A percentile compares a stretch with the other conserved stretches of the same genome.
These are phyloP conservation scores for Penicillium subrubescens DNA, from an alignment of 495 filamentous ascomycete species.

Conservation along the genomic window DNA sequence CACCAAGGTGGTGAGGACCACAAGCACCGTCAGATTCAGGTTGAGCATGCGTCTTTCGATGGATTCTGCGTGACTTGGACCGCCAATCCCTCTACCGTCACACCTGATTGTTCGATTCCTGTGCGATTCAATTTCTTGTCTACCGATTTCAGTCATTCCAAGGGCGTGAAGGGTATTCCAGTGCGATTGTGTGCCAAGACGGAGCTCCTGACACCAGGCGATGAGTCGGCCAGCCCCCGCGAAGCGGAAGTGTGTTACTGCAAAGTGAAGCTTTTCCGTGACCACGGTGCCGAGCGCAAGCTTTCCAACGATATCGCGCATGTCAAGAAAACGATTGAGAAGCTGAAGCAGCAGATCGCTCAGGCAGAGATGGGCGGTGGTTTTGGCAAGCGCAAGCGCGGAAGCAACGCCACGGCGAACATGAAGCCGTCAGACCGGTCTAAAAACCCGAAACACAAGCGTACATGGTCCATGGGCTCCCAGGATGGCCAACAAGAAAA, in stretches of 20 bases:
- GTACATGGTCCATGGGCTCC: constrained; percentile 96
- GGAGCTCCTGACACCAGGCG: constrained; percentile 50
- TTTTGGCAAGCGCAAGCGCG: constrained; percentile 83
- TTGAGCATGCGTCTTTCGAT: constrained; percentile 84
- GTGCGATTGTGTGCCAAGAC: constrained; percentile 91
- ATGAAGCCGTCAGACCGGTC: constrained; percentile 52
- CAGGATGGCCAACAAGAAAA: constrained; percentile 67
- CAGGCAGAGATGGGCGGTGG: constrained; percentile 89
- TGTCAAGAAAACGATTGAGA: constrained; percentile 90
- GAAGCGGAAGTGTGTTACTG: constrained; percentile 79
- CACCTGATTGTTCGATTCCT: constrained; percentile 72
- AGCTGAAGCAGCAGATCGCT: constrained; percentile 81
- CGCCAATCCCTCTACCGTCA: constrained; percentile 57
- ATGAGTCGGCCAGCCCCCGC: constrained; percentile 43
- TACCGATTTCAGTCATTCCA: constrained; percentile 95
- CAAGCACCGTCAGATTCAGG: constrained; percentile 70
- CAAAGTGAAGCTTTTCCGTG: constrained; percentile 92
- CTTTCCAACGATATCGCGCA: constrained; percentile 88
- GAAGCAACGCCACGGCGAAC: constrained; percentile 54
- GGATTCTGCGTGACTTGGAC: constrained; percentile 90
- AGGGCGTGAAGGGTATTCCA: constrained; percentile 92
- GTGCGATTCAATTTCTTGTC: constrained; percentile 96
- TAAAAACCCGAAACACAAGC: constrained; percentile 85
- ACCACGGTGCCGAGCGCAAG: constrained; percentile 93
- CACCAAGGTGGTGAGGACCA: constrained; percentile 64